Conservation (phyloP, 371 early-diverging fungal genomes). For the Mortierella sp. region DNA sequence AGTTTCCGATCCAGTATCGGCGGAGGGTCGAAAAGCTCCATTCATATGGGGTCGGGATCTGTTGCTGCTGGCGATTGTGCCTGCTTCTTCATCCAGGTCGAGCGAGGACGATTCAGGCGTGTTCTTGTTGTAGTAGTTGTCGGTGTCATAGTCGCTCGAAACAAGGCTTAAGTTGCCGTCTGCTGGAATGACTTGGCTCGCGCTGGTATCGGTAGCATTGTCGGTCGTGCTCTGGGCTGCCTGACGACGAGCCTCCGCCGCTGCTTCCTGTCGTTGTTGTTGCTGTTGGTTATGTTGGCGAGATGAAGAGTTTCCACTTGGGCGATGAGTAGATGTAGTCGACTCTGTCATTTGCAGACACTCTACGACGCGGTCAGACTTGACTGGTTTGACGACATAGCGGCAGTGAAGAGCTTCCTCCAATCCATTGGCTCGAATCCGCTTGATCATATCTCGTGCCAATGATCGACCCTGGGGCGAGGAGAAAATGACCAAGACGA, state of each 20-base stretch:
- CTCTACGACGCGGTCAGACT: conserved; percentile 38
- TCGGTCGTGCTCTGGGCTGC: background rate
- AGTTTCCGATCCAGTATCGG: background rate
- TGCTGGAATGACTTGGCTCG: conserved; percentile 19
- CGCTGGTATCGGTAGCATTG: background rate
- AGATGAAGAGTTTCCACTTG: background rate
- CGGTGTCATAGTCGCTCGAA: conserved; percentile 32
- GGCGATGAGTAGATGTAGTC: conserved; percentile 10
- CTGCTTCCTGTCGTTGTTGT: background rate
- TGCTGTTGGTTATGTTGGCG: conserved; percentile 1
- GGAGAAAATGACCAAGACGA: conserved; percentile 45
- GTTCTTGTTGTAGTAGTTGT: conserved; percentile 38
- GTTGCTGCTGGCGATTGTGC: conserved; percentile 2
- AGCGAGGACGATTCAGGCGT: conserved; percentile 23
- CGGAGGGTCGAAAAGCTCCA: background rate
- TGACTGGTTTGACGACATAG: conserved; percentile 48
- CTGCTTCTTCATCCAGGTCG: conserved; percentile 8
- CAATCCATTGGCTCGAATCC: conserved; percentile 31
- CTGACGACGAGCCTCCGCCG: background rate
- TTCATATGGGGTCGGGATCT: background rate
- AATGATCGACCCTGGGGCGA: conserved; percentile 35
- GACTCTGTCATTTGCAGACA: conserved; percentile 34
- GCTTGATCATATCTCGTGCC: conserved; percentile 41
- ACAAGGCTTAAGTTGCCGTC: conserved; percentile 15
- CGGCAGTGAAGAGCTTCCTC: conserved; percentile 46